Conservation (phyloP, 2,329 filamentous ascomycete species). For the Penicillium corylophilum region DNA sequence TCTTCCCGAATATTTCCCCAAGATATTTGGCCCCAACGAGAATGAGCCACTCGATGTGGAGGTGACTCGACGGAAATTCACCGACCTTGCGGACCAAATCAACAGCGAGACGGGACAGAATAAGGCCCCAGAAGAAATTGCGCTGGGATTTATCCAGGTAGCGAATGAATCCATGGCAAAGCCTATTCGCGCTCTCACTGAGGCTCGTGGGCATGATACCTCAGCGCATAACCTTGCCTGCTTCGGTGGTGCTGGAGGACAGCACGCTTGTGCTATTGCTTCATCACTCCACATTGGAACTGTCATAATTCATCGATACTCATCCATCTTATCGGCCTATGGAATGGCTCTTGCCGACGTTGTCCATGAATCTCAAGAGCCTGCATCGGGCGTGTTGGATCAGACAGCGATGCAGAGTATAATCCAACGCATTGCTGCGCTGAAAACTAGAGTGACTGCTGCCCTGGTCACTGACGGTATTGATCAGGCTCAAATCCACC, state of each 20-base stretch:
- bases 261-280: too few species aligned
- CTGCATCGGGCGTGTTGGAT: conserved; percentile 27
- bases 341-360: conserved; percentile 46
- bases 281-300: conserved; percentile 45
- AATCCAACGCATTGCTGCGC: conserved; percentile 18
- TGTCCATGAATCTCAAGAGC: conserved; percentile 39
- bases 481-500: conserved; percentile 27
- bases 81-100: too few species aligned
- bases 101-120: too few species aligned
- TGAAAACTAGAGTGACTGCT: conserved; percentile 30
- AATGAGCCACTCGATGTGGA: conserved; percentile 75
- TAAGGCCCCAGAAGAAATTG: conserved; percentile 59
- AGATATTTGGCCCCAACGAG: too few species aligned
- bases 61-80: conserved; percentile 68
- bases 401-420: conserved; percentile 19
- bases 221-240: conserved; percentile 28
- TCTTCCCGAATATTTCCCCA: conserved; percentile 89
- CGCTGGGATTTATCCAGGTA: conserved; percentile 39
- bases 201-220: conserved; percentile 72
- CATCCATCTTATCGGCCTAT: conserved; percentile 46
- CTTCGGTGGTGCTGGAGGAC: conserved; percentile 37
- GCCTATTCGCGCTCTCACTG: conserved; percentile 83
- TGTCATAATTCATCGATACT: conserved; percentile 47
- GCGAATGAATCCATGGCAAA: conserved; percentile 49
- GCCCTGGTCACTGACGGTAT: conserved; percentile 43